Conservation (phyloP, 805 yeast genomes). For the Cyberlindnera bimundalis region DNA sequence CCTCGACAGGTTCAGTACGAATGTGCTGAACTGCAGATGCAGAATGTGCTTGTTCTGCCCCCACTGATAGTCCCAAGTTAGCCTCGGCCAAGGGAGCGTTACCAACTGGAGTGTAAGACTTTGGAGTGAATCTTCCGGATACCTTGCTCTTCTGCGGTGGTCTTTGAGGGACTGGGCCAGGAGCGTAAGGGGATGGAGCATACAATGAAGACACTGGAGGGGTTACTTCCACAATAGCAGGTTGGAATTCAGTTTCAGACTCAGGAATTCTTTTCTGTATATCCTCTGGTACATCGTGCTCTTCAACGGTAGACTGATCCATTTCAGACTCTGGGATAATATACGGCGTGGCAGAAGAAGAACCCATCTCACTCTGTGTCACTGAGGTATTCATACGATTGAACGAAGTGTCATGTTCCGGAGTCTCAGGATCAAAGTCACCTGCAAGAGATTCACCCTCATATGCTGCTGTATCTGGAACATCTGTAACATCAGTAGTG, state of each 20-base stretch:
- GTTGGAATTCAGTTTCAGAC: no score
- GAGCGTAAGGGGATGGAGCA: constrained; percentile 7
- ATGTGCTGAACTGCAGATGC: no score
- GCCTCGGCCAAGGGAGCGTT: constrained; percentile 1
- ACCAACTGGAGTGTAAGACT: constrained; percentile 13
- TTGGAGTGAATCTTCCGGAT: constrained; percentile 17
- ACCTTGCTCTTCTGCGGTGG: constrained; percentile 13
- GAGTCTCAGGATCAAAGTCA: constrained; percentile 4
- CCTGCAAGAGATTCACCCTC: no score
- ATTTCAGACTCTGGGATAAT: constrained; percentile 12
- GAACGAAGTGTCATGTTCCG: constrained; percentile 1
- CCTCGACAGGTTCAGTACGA: no score
- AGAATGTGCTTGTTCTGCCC: no score
- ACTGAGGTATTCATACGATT: constrained; percentile 1
- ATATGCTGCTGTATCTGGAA: neutral
- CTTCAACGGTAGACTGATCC: neutral
- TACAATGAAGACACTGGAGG: neutral
- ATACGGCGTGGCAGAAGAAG: constrained; percentile 15
- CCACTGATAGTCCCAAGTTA: no score
- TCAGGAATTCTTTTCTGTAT: constrained; percentile 4
- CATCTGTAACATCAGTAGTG: neutral
- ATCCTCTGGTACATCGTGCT: constrained; percentile 12
- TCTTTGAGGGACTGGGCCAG: neutral
- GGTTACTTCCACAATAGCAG: no score
- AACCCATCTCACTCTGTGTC: constrained; percentile 18